Base-by-base conservation (phyloP, 2,329 filamentous ascomycete species). In the Hymenoscyphus infarciens region DNA sequence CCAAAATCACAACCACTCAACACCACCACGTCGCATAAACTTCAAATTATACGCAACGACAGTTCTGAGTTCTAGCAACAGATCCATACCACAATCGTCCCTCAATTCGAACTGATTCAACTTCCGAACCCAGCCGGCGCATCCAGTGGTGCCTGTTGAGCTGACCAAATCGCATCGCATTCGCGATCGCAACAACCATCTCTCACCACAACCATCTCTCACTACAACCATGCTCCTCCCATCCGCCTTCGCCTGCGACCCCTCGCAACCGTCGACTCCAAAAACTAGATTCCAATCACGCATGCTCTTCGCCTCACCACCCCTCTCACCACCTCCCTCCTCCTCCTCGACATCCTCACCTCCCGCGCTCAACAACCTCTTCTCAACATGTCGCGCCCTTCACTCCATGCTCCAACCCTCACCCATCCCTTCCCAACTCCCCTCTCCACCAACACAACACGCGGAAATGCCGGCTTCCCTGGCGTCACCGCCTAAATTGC, bases 311-410 rank as follows among this genome's bases (percentile, higher is more conserved):
- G 80, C 82, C 65, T 87, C 85, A 59, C 85, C 85, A 57, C 85
- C 85, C 10, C 67, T 71, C 58, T 73, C 61, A 78, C 83, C 69
- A 82, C 82, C 74, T 15, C 58, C 69, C n/a, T 82, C 83, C 60
- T 80, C 82, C 5, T 76, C 78, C 33, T 70, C 77, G 55, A 70
- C 77, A 57, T 79, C 78, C 45, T 73, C 80, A 25, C 77, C 80
- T 64, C 75, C 75, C 59, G 76, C 81, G 22, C 76, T 86, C 67
- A 78, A 77, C 71, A 83, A 82, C 74, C 80, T 87, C 70, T 81
- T 85, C 74, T 80, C 77, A 64, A 83, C 84, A 56, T 87, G 85
- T 72, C 84, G 83, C 73, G 83, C 82, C 5, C 80, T 87, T 0
- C 85, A 88, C 70, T 82, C 81, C 2, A 82, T 87, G 70, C 79